phyloP scores from a whole-genome alignment of 2,329 filamentous ascomycete species.

The Aspergillus melleus region DNA sequence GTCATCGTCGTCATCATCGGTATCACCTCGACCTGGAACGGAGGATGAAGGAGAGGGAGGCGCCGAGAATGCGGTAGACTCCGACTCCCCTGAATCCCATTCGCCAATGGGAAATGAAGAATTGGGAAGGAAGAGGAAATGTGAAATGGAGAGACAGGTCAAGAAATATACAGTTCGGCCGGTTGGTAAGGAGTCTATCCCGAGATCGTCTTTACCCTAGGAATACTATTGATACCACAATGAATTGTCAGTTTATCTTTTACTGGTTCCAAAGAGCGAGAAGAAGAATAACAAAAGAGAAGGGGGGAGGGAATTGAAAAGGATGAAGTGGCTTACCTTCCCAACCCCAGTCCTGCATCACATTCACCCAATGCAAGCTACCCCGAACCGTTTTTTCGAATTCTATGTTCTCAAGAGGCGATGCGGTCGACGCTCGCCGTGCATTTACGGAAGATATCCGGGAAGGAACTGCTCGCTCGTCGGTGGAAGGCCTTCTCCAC shows the following conservation, averaged over 20 bases:
- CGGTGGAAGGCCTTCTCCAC: slow-evolving; percentile 19
- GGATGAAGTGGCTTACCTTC: slow-evolving; percentile 55
- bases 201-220: slow-evolving; percentile 34
- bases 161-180: background rate
- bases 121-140: background rate
- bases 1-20: background rate
- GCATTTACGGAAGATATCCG: slow-evolving; percentile 16
- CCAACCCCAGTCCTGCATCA: slow-evolving; percentile 73
- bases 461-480: slow-evolving; percentile 11
- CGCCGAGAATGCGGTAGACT: background rate
- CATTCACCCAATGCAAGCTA: slow-evolving; percentile 66
- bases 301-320: background rate
- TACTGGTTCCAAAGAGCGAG: background rate
- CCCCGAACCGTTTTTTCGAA: slow-evolving; percentile 65
- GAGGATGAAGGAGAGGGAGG: slow-evolving; percentile 1
- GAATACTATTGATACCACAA: slow-evolving; percentile 32
- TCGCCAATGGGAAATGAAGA: background rate
- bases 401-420: slow-evolving; percentile 49
- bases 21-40: background rate
- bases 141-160: background rate
- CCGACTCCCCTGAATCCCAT: background rate
- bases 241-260: slow-evolving; percentile 6
- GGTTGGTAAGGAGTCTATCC: background rate
- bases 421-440: slow-evolving; percentile 32
- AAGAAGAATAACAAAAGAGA: background rate